Conservation (phyloP, 2,329 filamentous ascomycete genomes). For the Pyricularia sp. region DNA sequence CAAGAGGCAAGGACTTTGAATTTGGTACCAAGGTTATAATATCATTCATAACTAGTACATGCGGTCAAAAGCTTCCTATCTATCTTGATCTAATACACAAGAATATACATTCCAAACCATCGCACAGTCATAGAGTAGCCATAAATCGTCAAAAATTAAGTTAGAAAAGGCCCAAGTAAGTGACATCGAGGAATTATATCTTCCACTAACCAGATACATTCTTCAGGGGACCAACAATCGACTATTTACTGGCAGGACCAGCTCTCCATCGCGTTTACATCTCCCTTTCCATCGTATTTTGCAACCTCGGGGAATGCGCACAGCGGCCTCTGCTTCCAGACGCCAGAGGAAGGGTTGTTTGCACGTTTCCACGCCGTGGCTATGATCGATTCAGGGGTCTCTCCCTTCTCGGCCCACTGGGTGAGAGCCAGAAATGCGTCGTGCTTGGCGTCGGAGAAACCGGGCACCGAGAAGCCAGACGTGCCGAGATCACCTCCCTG, state of each 20-base stretch:
- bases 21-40: not conserved
- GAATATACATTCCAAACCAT: not conserved
- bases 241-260: constrained; percentile 18
- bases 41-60: not conserved
- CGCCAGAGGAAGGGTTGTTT: constrained; percentile 14
- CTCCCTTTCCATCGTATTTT: constrained; percentile 20
- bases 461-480: constrained; percentile 9
- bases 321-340: constrained; percentile 29
- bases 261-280: constrained; percentile 16
- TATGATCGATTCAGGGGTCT: constrained; percentile 14
- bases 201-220: not conserved
- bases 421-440: constrained; percentile 27
- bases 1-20: not conserved
- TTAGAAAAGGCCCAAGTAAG: not conserved
- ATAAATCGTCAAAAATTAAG: not conserved
- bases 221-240: not conserved
- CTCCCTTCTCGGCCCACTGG: constrained; percentile 26
- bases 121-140: not conserved
- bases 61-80: not conserved
- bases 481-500: constrained; percentile 19
- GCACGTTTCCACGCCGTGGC: constrained; percentile 13
- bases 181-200: not conserved
- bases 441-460: constrained; percentile 24
- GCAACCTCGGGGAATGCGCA: constrained; percentile 24
- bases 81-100: not conserved